Evolutionary conservation across 2,329 filamentous ascomycete genomes (phyloP).

Genomic region (Calonectria leucothoes): DNA sequence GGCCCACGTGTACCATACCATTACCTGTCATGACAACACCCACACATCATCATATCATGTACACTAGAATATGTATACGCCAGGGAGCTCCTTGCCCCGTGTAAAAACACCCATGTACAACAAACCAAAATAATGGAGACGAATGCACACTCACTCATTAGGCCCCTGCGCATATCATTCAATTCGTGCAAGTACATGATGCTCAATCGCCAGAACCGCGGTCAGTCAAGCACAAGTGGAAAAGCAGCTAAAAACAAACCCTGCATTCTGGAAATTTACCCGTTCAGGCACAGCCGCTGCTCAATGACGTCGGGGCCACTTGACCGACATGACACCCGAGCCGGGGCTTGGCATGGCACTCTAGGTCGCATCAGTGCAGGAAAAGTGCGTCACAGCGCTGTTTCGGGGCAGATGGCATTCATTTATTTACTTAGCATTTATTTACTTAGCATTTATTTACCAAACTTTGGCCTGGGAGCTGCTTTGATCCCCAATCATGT

Average conservation of each 20-base stretch:
- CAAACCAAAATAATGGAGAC: neutral
- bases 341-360: neutral
- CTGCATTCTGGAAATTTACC: conserved; percentile 28
- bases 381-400: neutral
- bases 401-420: neutral
- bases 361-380: neutral
- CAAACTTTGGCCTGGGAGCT: neutral
- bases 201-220: neutral
- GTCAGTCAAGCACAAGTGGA: neutral
- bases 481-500: neutral
- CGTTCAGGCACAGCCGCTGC: conserved; percentile 14
- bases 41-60: conserved; percentile 32
- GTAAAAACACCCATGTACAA: conserved; percentile 19
- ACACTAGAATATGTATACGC: conserved; percentile 29
- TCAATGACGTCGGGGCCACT: conserved; percentile 7
- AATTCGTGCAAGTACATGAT: neutral
- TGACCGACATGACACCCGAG: neutral
- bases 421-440: too few relatives aligned
- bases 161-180: neutral
- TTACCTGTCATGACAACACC: conserved; percentile 20
- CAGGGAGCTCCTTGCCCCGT: conserved; percentile 17
- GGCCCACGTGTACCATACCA: conserved; percentile 1
- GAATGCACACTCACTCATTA: neutral
- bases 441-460: too few relatives aligned
- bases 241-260: neutral